These are phyloP conservation scores for Leucocoprinus birnbaumii DNA, from an alignment of 768 basidiomycete species.

Conservation along the genomic window DNA sequence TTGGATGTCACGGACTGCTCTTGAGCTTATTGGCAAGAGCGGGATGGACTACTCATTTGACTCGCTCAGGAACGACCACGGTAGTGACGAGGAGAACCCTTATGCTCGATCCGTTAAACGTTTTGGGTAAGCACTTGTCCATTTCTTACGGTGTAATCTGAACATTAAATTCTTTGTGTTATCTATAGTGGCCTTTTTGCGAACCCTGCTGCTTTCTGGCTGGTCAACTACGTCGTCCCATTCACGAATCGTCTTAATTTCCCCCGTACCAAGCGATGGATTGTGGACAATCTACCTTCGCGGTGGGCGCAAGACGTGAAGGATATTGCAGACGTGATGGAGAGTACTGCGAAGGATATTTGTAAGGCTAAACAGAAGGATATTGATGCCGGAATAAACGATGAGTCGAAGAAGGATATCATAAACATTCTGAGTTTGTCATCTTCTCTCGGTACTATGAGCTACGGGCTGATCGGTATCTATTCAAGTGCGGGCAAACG, in stretches of 20 bases:
- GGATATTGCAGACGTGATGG: conserved; percentile 32
- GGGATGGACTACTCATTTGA: conserved; percentile 45
- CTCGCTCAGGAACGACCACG: conserved; percentile 26
- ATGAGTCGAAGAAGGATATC: no score
- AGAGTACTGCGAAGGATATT: conserved; percentile 31
- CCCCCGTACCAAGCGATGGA: conserved; percentile 25
- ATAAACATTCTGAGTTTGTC: no score
- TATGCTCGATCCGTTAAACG: conserved; percentile 25
- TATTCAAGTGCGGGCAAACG: no score
- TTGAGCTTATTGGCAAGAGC: conserved; percentile 50
- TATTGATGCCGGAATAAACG: conserved; percentile 20
- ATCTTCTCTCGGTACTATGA: no score
- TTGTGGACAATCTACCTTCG: conserved; percentile 30
- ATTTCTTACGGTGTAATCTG: no score
- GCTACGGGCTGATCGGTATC: no score
- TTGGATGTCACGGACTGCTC: conserved; percentile 41
- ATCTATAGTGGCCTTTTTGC: conserved; percentile 10
- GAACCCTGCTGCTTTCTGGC: conserved; percentile 18
- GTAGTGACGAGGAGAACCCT: conserved; percentile 20
- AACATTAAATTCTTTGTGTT: background rate
- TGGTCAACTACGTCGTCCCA: conserved; percentile 19
- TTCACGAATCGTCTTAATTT: conserved; percentile 23
- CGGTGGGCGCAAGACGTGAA: conserved; percentile 24
- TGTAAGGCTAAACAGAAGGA: conserved; percentile 34
- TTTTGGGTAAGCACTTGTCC: no score